Evolutionary conservation across 192 early-diverging fungal species (phyloP).

Genomic region (Pilobolus umbonatus): DNA sequence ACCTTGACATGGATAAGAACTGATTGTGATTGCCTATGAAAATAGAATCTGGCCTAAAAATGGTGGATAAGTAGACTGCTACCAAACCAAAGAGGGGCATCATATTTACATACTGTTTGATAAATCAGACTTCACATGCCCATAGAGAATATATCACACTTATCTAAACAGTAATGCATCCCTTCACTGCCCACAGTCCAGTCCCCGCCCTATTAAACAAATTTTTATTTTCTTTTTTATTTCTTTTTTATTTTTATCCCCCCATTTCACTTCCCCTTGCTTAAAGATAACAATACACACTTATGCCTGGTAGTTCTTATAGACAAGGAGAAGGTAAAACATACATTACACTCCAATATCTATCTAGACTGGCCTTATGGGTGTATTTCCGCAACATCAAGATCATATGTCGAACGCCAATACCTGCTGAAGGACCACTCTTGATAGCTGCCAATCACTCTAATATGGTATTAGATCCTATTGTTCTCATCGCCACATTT

Average conservation of each 20-base stretch:
- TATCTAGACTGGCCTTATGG: conserved; percentile 27
- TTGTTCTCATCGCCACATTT: conserved; percentile 38
- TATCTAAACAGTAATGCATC: no score
- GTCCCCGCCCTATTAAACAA: no score
- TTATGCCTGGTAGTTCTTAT: background rate
- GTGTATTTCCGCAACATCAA: conserved; percentile 35
- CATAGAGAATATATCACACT: no score
- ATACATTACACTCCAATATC: conserved; percentile 18
- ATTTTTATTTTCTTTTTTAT: background rate
- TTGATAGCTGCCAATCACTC: conserved; percentile 34
- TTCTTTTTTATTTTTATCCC: background rate
- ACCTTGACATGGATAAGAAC: no score
- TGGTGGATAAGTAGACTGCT: no score
- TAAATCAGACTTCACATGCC: no score
- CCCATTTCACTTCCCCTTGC: background rate
- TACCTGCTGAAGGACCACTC: conserved; percentile 35
- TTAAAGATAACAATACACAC: background rate
- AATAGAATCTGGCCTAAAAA: no score
- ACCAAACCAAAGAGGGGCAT: no score
- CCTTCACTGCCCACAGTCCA: no score
- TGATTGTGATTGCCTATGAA: no score
- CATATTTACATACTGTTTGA: no score
- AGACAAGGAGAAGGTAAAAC: conserved; percentile 28
- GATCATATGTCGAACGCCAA: conserved; percentile 22
- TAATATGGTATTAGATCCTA: conserved; percentile 51